Base-by-base conservation (phyloP, 306 rosid species). In the Echinosophora koreensis region DNA sequence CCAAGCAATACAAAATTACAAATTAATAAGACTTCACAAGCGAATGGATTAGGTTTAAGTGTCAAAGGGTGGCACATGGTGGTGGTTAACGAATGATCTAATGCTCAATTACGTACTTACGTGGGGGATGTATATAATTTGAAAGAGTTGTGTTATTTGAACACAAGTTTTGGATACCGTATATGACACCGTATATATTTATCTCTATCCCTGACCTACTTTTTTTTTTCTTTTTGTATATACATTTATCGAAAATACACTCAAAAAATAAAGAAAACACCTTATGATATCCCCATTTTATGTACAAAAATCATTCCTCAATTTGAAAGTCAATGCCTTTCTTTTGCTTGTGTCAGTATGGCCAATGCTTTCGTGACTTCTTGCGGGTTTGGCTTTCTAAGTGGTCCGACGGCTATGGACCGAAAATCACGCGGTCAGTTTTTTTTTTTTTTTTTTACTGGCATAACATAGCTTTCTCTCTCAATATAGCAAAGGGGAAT, bases 341-440 rank as follows among this genome's bases (percentile, higher is more conserved):
- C 4, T 35, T 44, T 80, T 46, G 22, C 34, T 1, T 52, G 49
- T 54, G 3, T 9, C 8, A 9, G 61, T 5, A 8, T 54, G 49
- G 18, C 76, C 37, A 49, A 58, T 60, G 59, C 17, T 50, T 67
- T 17, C 6, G 28, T 37, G 11, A 8, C 66, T 47, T 67, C 28
- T 50, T 41, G 4, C 16, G 32, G 5, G 8, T 49, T 76, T 71
- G 66, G 47, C 39, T 62, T 46, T 77, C 73, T 54, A 34, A 38
- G 14, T 57, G 66, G 38, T 8, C 57, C 5, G 55, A 5, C 73
- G 30, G 66, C 49, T 42, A 56, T 2, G 3, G 5, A 17, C 84
- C 87, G 37, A 77, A 69, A 83, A 78, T 80, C 85, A 85, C 84
- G 83, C 73, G 1, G 15, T n/a, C n/a, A n/a, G n/a, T n/a, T n/a